Evolutionary conservation across 768 basidiomycete genomes (phyloP), one percentile per base, ranked within the genome.

Genomic region (Psilocybe tampanensis): DNA sequence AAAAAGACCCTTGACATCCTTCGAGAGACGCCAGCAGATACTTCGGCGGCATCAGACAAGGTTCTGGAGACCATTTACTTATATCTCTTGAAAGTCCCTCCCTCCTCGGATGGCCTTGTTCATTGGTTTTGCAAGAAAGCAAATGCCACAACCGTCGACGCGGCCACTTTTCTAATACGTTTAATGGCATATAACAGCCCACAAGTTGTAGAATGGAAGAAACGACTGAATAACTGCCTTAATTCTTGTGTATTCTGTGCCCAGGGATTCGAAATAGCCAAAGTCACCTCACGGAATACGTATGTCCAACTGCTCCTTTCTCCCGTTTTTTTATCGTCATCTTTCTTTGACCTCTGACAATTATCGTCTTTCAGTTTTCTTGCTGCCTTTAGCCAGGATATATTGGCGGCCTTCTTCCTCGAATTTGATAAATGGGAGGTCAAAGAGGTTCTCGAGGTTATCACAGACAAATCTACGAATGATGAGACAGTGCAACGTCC

Each of bases 61-160:
- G 71, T 83, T 18, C 74, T 92, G 9, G 73, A 68, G 1, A 73
- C 68, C 2, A 68, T 89, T 41, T 88, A 80, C 65, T 70, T 68
- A 12, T 82, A 85, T 66, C 72, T 92, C 9, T 80, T 88, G 71
- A 71, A 68, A 18, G 72, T 78, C 0, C 72, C 76, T 3, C 70
- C 74, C 47, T 67, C 70, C 44, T 60, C 72, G 29, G 66, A 68
- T 43, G 77, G 79, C 47, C 70, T 73, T 29, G 59, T 81, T 52
- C 94, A 97, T 65, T 95, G 93, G 92, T 95, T 90, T 68, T 97
- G 95, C 70, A 69, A 74, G 24, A 78, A 80, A 34, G 88, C 86
- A 3, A 73, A 81, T 29, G 67, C 77, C 8, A 73, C 83, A 32
- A 86, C 82, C 0, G 70, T 80, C 8, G 87, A 84, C 56, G 84